Base-by-base conservation (phyloP, 345 rosid genomes). In the Eucalyptus sp. region DNA sequence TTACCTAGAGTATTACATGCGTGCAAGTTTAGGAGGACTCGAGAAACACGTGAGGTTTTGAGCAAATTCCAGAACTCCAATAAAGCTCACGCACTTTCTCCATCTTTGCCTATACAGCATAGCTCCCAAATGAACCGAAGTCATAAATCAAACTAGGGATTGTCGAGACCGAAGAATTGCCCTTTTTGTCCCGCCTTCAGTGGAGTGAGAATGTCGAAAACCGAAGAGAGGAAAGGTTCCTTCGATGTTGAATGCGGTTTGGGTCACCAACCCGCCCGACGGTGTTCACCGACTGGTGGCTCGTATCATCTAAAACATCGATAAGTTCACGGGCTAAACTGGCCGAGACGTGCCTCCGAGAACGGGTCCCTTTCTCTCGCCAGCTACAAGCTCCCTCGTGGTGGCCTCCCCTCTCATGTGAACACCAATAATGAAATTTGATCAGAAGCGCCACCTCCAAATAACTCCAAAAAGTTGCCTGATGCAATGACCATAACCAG, bases 401-500 rank as follows among this genome's bases (percentile, higher is more conserved):
- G 1, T 25, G 83, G 83, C 7, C 15, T 76, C 48, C 83, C 83
- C 48, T 37, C 46, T 37, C 83, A 41, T 37, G 83, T 20, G 83
- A 37, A 76, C 8, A 18, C 20, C 27, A 71, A 33, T 41, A 0
- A 17, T 37, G 83, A 17, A 17, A 37, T 71, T 37, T 18, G 44
- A 18, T 18, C 25, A 33, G 0, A 18, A 9, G 41, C 81, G 13
- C 44, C 18, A 44, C 44, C 44, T 33, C 44, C 25, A 1, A 71
- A 37, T 18, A 18, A 52, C 58, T 52, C 24, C 58, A 52, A 33
- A 18, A 16, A 5, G 8, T 41, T 76, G 48, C 84, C 0, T 20
- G 6, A 7, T 0, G 27, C 48, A 11, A 20, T 41, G 48, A 11
- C 0, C 5, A 3, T 20, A 33, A 71, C 44, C 10, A 33, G 44